These are phyloP conservation scores for Xerophyta viscosa DNA, from an alignment of 106 monocot genomes.

Conservation along the genomic window DNA sequence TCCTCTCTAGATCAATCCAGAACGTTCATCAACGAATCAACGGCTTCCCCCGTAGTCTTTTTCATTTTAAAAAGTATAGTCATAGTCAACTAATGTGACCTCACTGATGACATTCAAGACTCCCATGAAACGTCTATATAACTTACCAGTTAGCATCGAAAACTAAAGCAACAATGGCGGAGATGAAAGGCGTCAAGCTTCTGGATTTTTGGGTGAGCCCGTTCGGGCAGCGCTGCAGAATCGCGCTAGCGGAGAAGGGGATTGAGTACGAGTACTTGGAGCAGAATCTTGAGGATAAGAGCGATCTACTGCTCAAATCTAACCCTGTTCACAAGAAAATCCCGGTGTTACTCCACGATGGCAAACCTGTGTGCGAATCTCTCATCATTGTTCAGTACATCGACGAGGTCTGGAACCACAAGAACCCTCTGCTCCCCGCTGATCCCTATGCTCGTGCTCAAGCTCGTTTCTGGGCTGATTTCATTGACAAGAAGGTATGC, in stretches of 20 bases:
- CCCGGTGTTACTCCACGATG: constrained; percentile 12
- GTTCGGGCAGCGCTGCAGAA: constrained; percentile 5
- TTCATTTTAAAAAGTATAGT: no score
- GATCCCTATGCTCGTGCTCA: constrained; percentile 6
- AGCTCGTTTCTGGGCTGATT: constrained; percentile 25
- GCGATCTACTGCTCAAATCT: constrained; percentile 1
- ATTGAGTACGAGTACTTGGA: constrained; percentile 8
- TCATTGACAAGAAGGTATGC: constrained; percentile 18
- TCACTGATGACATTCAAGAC: no score
- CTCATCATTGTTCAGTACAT: constrained; percentile 14
- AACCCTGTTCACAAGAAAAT: constrained; percentile 14
- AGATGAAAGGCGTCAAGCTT: background rate
- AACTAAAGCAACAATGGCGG: constrained; percentile 4
- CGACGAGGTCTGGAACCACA: constrained; percentile 3
- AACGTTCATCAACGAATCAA: no score
- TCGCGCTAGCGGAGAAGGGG: constrained; percentile 10
- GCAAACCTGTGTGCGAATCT: constrained; percentile 6
- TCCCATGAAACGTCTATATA: no score
- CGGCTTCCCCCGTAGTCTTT: no score
- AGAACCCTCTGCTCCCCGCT: background rate
- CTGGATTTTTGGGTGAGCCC: constrained; percentile 11
- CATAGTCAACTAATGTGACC: no score
- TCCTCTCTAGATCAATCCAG: no score
- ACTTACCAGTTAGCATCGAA: no score
- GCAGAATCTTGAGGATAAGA: constrained; percentile 2